Conservation (phyloP, 1,139 yeast species). For the Saccharomycopsis phalli region DNA sequence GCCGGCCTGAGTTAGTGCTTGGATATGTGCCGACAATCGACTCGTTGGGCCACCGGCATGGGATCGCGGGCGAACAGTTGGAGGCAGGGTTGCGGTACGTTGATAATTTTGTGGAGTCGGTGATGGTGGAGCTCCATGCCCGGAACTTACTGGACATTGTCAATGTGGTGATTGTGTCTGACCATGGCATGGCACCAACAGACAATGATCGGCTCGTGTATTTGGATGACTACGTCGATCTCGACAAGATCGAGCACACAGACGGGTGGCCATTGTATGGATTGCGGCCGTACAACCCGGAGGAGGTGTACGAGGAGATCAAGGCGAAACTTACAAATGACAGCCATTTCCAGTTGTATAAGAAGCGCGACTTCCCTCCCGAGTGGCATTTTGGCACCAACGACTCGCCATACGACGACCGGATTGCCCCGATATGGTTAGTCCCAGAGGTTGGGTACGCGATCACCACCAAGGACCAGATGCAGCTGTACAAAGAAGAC, state of each 20-base stretch:
- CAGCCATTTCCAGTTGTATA: slow-evolving; percentile 40
- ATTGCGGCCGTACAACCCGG: slow-evolving; percentile 45
- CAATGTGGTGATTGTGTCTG: slow-evolving; percentile 72
- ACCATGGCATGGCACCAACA: slow-evolving; percentile 93
- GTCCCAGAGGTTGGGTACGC: slow-evolving; percentile 77
- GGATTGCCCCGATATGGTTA: slow-evolving; percentile 82
- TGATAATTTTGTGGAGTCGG: slow-evolving; percentile 49
- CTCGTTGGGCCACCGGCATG: slow-evolving; percentile 62
- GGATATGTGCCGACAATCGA: slow-evolving; percentile 79
- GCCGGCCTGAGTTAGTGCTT: slow-evolving; percentile 71
- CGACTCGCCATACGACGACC: slow-evolving; percentile 38
- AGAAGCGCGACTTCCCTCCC: slow-evolving; percentile 50
- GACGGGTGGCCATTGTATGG: slow-evolving; percentile 94
- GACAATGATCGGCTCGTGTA: slow-evolving; percentile 49
- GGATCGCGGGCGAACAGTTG: slow-evolving; percentile 53
- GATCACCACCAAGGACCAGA: slow-evolving; percentile 53
- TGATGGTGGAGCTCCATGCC: slow-evolving; percentile 39
- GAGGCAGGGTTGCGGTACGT: slow-evolving; percentile 49
- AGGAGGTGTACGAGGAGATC: slow-evolving; percentile 33
- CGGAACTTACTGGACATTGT: slow-evolving; percentile 58
- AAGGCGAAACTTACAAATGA: slow-evolving; percentile 22
- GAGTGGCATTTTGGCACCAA: slow-evolving; percentile 55
- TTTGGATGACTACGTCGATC: slow-evolving; percentile 59
- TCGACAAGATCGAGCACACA: slow-evolving; percentile 43
- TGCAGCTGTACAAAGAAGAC: slow-evolving; percentile 39